Conservation (phyloP, 75 land plant genomes). For the Selaginella tamariscina region DNA sequence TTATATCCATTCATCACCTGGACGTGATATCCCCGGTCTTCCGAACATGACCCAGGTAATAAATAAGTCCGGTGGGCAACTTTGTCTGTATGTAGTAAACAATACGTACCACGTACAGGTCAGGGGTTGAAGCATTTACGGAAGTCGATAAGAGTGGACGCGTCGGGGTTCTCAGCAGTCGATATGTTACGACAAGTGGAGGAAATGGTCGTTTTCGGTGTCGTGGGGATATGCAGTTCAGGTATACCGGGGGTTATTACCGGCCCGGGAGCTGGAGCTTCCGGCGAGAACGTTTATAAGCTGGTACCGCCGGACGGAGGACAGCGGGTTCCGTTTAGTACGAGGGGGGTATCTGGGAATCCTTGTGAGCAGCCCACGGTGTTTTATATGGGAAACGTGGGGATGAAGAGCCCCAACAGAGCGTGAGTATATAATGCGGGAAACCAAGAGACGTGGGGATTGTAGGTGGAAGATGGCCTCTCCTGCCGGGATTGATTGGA, state of each 20-base stretch:
- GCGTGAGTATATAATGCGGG: not conserved
- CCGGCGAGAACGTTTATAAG: slow-evolving; percentile 50
- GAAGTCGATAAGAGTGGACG: slow-evolving; percentile 36
- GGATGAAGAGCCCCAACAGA: not conserved
- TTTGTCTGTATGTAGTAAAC: too few relatives aligned
- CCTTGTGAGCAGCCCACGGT: slow-evolving; percentile 62
- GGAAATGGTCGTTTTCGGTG: slow-evolving; percentile 44
- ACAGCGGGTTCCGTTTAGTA: slow-evolving; percentile 53
- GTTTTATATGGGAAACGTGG: slow-evolving; percentile 40
- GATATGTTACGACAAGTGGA: slow-evolving; percentile 45
- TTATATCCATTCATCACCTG: slow-evolving; percentile 68
- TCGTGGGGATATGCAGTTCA: slow-evolving; percentile 65
- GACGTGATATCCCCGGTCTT: slow-evolving; percentile 49
- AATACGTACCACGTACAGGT: too few relatives aligned
- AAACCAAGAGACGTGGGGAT: not conserved
- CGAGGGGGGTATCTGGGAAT: slow-evolving; percentile 39
- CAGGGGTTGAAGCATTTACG: slow-evolving; percentile 41
- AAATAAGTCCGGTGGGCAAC: too few relatives aligned
- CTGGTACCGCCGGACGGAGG: slow-evolving; percentile 40
- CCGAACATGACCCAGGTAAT: slow-evolving; percentile 40
- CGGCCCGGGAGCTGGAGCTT: slow-evolving; percentile 32
- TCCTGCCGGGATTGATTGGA: slow-evolving; percentile 13
- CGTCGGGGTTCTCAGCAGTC: slow-evolving; percentile 53
- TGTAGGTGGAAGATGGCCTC: slow-evolving; percentile 17
- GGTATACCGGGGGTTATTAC: slow-evolving; percentile 36